These are phyloP conservation scores for Beauveria rudraprayagi DNA, from an alignment of 2,329 filamentous ascomycete species.

Conservation along the genomic window DNA sequence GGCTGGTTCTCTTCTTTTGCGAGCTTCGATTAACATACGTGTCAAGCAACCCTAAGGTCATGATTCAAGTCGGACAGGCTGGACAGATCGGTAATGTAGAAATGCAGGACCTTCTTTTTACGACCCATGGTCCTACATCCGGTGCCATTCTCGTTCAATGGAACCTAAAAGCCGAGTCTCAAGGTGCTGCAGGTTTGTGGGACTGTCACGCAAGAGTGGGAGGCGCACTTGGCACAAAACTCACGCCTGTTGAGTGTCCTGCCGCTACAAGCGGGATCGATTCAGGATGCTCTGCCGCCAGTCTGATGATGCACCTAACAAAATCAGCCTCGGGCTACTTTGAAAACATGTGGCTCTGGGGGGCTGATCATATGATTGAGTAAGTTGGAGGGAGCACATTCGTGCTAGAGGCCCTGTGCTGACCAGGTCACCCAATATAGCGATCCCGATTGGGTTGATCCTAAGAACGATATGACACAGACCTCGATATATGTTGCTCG, in stretches of 20 bases:
- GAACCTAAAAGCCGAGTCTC: slow-evolving; percentile 29
- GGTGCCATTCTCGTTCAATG: slow-evolving; percentile 65
- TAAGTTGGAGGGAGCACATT: background rate
- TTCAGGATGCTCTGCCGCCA: slow-evolving; percentile 50
- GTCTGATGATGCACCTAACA: slow-evolving; percentile 42
- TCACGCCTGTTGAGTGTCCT: slow-evolving; percentile 54
- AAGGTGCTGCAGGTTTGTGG: slow-evolving; percentile 37
- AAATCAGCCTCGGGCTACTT: slow-evolving; percentile 38
- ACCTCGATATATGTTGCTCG: slow-evolving; percentile 15
- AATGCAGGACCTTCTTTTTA: slow-evolving; percentile 61
- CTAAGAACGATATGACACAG: slow-evolving; percentile 8
- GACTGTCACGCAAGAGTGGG: slow-evolving; percentile 67
- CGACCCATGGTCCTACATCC: slow-evolving; percentile 55
- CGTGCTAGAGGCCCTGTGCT: background rate
- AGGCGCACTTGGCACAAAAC: slow-evolving; percentile 57
- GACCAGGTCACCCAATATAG: slow-evolving; percentile 3
- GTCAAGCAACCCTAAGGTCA: slow-evolving; percentile 40
- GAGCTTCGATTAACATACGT: background rate
- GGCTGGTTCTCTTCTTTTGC: background rate
- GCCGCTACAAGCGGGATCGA: slow-evolving; percentile 36
- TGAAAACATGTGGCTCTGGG: slow-evolving; percentile 57
- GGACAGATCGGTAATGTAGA: slow-evolving; percentile 59
- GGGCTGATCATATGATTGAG: slow-evolving; percentile 52
- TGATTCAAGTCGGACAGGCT: slow-evolving; percentile 55
- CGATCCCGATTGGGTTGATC: slow-evolving; percentile 7